Evolutionary conservation across 768 basidiomycete genomes (phyloP).

Genomic region (Paxillus involutus): DNA sequence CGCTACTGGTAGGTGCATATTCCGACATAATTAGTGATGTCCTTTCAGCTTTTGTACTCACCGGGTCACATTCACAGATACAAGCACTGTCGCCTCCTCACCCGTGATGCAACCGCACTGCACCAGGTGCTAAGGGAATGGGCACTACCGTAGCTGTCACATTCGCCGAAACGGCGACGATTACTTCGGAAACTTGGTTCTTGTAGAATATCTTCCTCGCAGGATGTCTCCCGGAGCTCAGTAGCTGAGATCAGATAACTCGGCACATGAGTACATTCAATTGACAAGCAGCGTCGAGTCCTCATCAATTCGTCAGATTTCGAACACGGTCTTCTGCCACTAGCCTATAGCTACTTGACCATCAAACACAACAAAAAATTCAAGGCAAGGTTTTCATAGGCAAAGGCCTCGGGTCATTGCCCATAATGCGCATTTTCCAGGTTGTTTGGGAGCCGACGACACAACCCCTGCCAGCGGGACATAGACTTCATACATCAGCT

Average conservation of each 20-base stretch:
- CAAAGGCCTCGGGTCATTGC: neutral
- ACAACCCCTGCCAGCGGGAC: conserved; percentile 42
- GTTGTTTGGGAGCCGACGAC: conserved; percentile 57
- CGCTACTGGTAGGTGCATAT: conserved; percentile 56
- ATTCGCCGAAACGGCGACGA: no score
- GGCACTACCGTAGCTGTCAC: no score
- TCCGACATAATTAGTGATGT: conserved; percentile 64
- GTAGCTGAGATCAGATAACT: conserved; percentile 47
- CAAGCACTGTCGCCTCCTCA: conserved; percentile 35
- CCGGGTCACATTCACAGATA: conserved; percentile 34
- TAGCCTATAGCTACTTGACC: conserved; percentile 54
- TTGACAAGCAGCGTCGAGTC: neutral
- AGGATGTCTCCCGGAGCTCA: conserved; percentile 56
- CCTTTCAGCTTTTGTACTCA: neutral
- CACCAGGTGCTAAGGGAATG: no score
- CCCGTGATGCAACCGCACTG: neutral
- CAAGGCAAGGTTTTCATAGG: conserved; percentile 52
- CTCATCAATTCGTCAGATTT: conserved; percentile 34
- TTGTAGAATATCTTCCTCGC: conserved; percentile 60
- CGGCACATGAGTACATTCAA: conserved; percentile 35
- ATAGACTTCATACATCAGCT: conserved; percentile 25
- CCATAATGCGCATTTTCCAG: conserved; percentile 21
- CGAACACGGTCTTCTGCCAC: conserved; percentile 44
- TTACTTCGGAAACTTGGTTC: no score
- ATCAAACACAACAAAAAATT: conserved; percentile 65